Percentiles rank a stretch among this genome's conserved stretches.
phyloP scores from a whole-genome alignment of 1,284 basidiomycete genomes.

The Rhodotorula sp. region DNA sequence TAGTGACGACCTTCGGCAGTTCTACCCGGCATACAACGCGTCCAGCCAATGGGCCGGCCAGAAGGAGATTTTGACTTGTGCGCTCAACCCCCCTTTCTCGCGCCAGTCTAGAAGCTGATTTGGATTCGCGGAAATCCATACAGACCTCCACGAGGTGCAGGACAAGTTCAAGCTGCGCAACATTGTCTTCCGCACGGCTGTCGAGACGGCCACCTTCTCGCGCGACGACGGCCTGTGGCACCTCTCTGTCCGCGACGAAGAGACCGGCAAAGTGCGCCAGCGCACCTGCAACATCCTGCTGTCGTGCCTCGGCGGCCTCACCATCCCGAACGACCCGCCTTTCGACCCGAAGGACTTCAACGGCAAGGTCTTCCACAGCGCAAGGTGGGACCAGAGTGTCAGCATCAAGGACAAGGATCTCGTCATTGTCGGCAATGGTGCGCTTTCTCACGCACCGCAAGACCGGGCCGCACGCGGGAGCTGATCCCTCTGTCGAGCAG shows the following conservation, averaged over 20 bases:
- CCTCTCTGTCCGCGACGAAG: slow-evolving; percentile 24
- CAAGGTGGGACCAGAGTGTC: slow-evolving; percentile 25
- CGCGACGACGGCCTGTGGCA: slow-evolving; percentile 36
- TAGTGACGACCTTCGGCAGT: neutral
- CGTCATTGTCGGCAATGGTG: slow-evolving; percentile 42
- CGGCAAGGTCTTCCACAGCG: slow-evolving; percentile 37
- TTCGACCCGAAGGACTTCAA: slow-evolving; percentile 28
- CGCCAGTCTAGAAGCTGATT: neutral
- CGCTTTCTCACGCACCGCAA: neutral
- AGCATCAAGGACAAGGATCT: slow-evolving; percentile 35
- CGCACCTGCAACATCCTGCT: slow-evolving; percentile 42
- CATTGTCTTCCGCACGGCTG: slow-evolving; percentile 33
- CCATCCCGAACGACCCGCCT: slow-evolving; percentile 35
- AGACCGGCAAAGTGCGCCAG: slow-evolving; percentile 18
- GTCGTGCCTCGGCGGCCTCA: slow-evolving; percentile 35
- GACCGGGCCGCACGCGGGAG: too few species aligned
- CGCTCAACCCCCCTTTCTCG: neutral
- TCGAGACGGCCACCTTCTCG: slow-evolving; percentile 30
- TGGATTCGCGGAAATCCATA: too few species aligned
- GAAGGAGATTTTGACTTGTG: slow-evolving; percentile 13
- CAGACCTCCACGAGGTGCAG: slow-evolving; percentile 34
- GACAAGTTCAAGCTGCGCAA: slow-evolving; percentile 30
- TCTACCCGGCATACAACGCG: slow-evolving; percentile 22
- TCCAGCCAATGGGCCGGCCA: slow-evolving; percentile 30
- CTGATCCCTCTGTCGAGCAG: neutral